Base-by-base conservation (phyloP, 345 rosid species). In the Cochlearia excelsa region DNA sequence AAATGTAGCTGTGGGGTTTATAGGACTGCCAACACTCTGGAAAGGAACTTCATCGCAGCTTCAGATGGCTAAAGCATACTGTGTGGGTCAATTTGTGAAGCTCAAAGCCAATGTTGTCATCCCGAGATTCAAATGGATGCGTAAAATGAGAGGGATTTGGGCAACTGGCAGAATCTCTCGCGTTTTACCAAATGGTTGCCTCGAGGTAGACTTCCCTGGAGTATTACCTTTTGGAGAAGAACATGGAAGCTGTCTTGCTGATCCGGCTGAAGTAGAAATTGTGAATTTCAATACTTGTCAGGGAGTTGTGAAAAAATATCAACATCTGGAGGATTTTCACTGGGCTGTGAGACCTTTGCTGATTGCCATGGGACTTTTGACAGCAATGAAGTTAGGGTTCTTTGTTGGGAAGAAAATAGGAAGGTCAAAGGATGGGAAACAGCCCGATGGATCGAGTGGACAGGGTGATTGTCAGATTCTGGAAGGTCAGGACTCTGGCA, bases 281-380 rank as follows among this genome's bases (percentile, higher is more conserved):
- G 85, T 89, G 61, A 74, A 81, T 39, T 93, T 93, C 47, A 46
- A 57, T 43, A 70, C 79, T 8, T 88, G 84, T 70, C 74, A 70
- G 1, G 97, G 97, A 31, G 63, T 87, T 10, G 74, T 80, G 50
- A 67, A 80, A 50, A 89, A 87, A 49, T 93, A 83, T 69, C 81
- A 87, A 64, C 99, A 93, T 76, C 85, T 93, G 1, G 97, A 93
- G 79, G 95, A 93, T 72, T 77, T 83, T 51, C 99, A 89, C 69
- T 93, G 97, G 99, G 82, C 82, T 16, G 89, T 89, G 44, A 89
- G 97, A 70, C 99, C 97, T 6, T 72, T 86, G 49, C 67, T 89
- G 52, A 74, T 87, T 59, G 88, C 88, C 1, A 52, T 83, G 52
- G 85, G 94, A 51, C 58, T 93, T 1, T 77, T 93, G 47, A 78